Base-by-base conservation (phyloP, 1,284 basidiomycete species). In the Anthracocystis setariae region DNA sequence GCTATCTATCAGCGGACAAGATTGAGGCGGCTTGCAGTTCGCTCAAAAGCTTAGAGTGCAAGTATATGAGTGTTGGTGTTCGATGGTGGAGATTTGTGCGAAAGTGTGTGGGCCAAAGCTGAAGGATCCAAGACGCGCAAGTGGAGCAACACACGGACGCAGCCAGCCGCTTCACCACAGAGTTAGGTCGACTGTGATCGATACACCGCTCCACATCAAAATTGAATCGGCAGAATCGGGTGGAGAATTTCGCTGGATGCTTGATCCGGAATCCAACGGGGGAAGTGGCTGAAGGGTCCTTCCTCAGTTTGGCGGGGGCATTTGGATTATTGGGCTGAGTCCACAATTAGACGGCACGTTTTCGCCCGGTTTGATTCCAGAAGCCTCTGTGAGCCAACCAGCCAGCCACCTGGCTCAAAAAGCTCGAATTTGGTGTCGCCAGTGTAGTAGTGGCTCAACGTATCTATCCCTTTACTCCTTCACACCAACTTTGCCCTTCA, bases 71-170 rank as follows among this genome's bases (percentile, higher is more conserved):
- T 29, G 29, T 7, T 29, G 29, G 29, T 12, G 35, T 37, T 17
- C n/a, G 61, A 23, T 39, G 24, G 23, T 38, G 32, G 37, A 7
- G 18, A 49, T 15, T 23, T 18, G 39, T 29, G 2, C 8, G n/a
- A 27, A 42, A 35, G 8, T 25, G 46, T 37, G 29, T 12, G 63
- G 47, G 57, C 49, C 64, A 56, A 42, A 57, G 45, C 45, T 35
- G 44, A 37, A 46, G 44, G 25, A 48, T 50, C 17, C 54, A 23
- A 67, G 64, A 67, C 64, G 64, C 64, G 64, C 64, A 67, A 67
- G 64, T 67, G 58, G 58, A 67, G 58, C 64, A 67, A 67, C 57
- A 55, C 52, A 44, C n/a, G 18, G 4, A 20, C 35, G 40, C 32
- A 10, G 40, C 17, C 21, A 25, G 51, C 51, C 25, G 53, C 8